A percentile compares a stretch with the other conserved stretches of the same genome.
Evolutionary conservation across 345 rosid species (phyloP).

Genomic region (Gossypium herbaceum): DNA sequence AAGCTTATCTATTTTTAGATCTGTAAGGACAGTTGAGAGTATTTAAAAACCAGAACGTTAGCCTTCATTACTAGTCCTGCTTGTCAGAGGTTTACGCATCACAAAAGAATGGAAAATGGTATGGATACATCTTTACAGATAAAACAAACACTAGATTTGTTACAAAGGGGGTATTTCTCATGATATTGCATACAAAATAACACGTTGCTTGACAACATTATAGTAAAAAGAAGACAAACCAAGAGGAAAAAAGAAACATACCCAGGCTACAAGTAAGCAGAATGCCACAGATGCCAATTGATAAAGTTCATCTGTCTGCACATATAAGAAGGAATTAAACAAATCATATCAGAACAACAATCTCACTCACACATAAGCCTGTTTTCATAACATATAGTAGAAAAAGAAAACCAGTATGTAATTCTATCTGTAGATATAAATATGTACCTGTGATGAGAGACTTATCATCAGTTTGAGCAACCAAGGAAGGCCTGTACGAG

Average conservation of each 20-base stretch:
- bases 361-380: not conserved
- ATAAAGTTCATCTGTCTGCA: constrained; percentile 95
- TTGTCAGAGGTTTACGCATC: not conserved
- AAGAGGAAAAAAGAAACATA: constrained; percentile 38
- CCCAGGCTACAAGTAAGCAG: constrained; percentile 99
- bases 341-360: not conserved
- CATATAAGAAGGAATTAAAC: constrained; percentile 16
- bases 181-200: not conserved
- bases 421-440: not conserved
- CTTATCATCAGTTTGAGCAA: constrained; percentile 83
- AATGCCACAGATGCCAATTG: constrained; percentile 95
- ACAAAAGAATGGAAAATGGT: not conserved
- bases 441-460: constrained; percentile 68
- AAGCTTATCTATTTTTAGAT: not conserved
- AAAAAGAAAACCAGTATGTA: not conserved
- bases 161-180: not conserved
- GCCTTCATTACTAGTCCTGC: not conserved
- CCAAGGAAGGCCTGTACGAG: constrained; percentile 80
- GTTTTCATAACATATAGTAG: not conserved
- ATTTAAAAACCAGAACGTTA: not conserved
- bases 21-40: not conserved
- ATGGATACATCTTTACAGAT: not conserved
- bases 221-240: not conserved
- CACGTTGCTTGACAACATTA: not conserved
- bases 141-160: not conserved